phyloP scores from a whole-genome alignment of 495 filamentous ascomycete genomes.

The Neurospora tetraspora region DNA sequence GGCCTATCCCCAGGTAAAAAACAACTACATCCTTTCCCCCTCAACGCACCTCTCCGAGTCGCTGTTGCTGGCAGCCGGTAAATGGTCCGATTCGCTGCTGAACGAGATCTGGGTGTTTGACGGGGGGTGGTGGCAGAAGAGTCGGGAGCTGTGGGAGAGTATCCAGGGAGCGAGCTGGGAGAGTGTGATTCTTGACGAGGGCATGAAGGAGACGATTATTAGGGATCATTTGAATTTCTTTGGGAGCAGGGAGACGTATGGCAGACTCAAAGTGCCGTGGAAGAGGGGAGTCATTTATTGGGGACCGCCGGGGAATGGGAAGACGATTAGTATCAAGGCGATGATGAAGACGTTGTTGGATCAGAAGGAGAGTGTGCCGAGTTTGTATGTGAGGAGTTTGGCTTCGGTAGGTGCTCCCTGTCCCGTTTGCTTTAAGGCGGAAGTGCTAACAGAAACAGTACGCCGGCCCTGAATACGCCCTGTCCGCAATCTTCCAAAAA shows the following conservation, averaged over 20 bases:
- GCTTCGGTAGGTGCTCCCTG: constrained; percentile 17
- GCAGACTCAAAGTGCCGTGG: constrained; percentile 46
- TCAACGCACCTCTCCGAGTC: constrained; percentile 34
- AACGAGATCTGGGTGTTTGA: constrained; percentile 59
- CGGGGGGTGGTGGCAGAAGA: constrained; percentile 49
- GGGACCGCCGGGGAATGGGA: constrained; percentile 54
- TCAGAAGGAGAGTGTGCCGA: constrained; percentile 23
- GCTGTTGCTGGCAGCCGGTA: constrained; percentile 41
- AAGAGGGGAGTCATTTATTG: constrained; percentile 48
- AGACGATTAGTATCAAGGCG: constrained; percentile 61
- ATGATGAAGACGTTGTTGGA: constrained; percentile 48
- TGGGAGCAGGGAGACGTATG: constrained; percentile 41
- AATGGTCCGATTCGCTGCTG: constrained; percentile 42
- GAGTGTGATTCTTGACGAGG: constrained; percentile 53
- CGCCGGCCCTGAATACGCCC: constrained; percentile 33
- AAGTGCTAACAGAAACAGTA: constrained; percentile 11
- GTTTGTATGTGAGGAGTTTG: constrained; percentile 29
- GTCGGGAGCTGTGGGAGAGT: constrained; percentile 44
- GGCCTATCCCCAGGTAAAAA: constrained; percentile 18
- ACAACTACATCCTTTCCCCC: constrained; percentile 42
- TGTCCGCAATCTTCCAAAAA: constrained; percentile 38
- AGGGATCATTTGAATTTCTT: constrained; percentile 53
- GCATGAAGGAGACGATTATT: constrained; percentile 51
- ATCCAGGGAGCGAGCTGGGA: constrained; percentile 50
- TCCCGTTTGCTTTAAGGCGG: no score